Conservation (phyloP, 2,329 filamentous ascomycete genomes). For the Xylaria sp. region DNA sequence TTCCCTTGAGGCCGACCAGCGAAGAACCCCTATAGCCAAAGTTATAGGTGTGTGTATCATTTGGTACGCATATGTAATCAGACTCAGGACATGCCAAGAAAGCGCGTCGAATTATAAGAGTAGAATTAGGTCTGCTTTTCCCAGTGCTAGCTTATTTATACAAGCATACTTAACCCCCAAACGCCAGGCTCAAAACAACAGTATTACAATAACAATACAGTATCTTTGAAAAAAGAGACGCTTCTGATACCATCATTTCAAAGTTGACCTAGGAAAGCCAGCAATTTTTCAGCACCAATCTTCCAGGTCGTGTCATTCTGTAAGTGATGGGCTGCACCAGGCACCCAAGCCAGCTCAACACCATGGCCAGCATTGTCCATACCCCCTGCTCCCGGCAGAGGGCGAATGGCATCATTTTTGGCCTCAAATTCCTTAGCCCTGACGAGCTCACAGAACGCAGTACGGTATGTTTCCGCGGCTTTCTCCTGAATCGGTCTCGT, state of each 20-base stretch:
- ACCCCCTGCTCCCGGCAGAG: conserved; percentile 31
- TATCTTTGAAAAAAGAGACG: background rate
- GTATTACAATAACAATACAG: background rate
- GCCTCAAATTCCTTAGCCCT: conserved; percentile 40
- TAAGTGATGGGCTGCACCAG: conserved; percentile 56
- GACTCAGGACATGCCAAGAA: background rate
- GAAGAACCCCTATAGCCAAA: background rate
- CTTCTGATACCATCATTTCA: background rate
- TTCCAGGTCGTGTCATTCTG: conserved; percentile 59
- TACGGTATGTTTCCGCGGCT: conserved; percentile 47
- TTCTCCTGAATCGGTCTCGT: conserved; percentile 44
- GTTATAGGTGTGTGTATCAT: background rate
- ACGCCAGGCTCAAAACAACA: background rate
- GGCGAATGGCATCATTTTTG: conserved; percentile 14
- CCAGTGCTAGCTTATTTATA: background rate
- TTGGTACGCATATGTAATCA: background rate
- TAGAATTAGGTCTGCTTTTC: background rate
- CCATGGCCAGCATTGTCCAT: conserved; percentile 42
- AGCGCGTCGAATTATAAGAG: background rate
- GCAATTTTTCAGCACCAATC: conserved; percentile 51
- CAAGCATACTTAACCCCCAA: background rate
- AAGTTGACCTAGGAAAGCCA: conserved; percentile 46
- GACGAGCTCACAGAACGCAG: conserved; percentile 41
- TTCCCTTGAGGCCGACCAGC: conserved; percentile 40
- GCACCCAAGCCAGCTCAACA: conserved; percentile 50